Percentiles rank a stretch among this genome's conserved stretches.
Conservation (phyloP, 805 yeast species). For the Candida mattraensis region DNA sequence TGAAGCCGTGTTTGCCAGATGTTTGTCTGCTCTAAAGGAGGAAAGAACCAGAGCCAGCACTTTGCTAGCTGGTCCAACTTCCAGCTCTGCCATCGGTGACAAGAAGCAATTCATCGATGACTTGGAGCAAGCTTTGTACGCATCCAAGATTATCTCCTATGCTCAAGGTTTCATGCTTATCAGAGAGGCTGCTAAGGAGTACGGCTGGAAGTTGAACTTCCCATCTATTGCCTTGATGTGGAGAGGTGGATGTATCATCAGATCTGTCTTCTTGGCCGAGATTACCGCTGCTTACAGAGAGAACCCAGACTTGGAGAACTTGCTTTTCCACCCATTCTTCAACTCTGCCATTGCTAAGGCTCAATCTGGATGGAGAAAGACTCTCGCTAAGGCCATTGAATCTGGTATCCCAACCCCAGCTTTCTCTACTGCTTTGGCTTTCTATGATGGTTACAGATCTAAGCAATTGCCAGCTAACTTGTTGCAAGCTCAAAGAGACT, state of each 20-base stretch:
- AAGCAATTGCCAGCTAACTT: constrained; percentile 95
- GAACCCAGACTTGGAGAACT: constrained; percentile 90
- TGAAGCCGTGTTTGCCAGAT: constrained; percentile 97
- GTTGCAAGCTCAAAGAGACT: constrained; percentile 99
- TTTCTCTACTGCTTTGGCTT: constrained; percentile 92
- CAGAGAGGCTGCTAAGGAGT: constrained; percentile 96
- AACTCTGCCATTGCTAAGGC: constrained; percentile 88
- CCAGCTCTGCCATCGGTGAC: constrained; percentile 66
- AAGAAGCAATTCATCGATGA: constrained; percentile 84
- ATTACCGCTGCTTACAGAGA: constrained; percentile 95
- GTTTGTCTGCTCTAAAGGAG: constrained; percentile 86
- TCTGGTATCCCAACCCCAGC: constrained; percentile 98
- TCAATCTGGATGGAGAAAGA: constrained; percentile 92
- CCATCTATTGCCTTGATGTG: constrained; percentile 99
- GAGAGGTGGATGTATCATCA: constrained; percentile 99
- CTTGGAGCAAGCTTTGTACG: constrained; percentile 96
- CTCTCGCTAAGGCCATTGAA: constrained; percentile 72
- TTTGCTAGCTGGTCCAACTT: constrained; percentile 74
- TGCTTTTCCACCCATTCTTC: constrained; percentile 95
- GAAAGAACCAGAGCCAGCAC: constrained; percentile 89
- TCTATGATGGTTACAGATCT: constrained; percentile 99
- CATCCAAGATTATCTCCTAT: constrained; percentile 96
- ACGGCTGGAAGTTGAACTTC: constrained; percentile 96
- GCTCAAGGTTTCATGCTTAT: constrained; percentile 99
- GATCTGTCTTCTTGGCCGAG: constrained; percentile 97